These are phyloP conservation scores for Huntiella decipiens DNA, from an alignment of 2,329 filamentous ascomycete genomes.

Conservation along the genomic window DNA sequence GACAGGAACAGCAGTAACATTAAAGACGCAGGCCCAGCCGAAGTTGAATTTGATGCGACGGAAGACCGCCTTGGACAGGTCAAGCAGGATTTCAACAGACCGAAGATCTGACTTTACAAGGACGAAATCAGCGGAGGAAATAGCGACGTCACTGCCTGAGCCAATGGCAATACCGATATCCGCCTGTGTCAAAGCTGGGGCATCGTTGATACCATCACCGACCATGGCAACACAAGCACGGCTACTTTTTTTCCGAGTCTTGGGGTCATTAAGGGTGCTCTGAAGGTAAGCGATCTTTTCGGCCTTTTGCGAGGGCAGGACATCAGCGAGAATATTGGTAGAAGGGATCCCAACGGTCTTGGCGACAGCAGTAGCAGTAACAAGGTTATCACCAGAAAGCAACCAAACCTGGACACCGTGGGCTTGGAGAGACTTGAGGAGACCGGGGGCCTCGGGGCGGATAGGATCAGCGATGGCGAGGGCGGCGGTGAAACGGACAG, in stretches of 20 bases:
- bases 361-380: slow-evolving; percentile 67
- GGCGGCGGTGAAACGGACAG: slow-evolving; percentile 38
- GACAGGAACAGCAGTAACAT: slow-evolving; percentile 56
- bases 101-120: slow-evolving; percentile 53
- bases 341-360: slow-evolving; percentile 52
- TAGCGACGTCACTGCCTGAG: slow-evolving; percentile 66
- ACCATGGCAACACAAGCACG: slow-evolving; percentile 57
- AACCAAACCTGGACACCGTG: slow-evolving; percentile 66
- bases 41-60: slow-evolving; percentile 70
- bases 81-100: slow-evolving; percentile 53
- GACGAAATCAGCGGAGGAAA: slow-evolving; percentile 66
- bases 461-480: slow-evolving; percentile 70
- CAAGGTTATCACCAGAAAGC: slow-evolving; percentile 79
- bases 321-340: slow-evolving; percentile 65
- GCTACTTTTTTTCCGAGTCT: slow-evolving; percentile 6
- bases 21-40: slow-evolving; percentile 69
- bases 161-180: slow-evolving; percentile 75
- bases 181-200: slow-evolving; percentile 59
- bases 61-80: slow-evolving; percentile 54
- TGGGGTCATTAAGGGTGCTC: slow-evolving; percentile 21
- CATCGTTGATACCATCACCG: slow-evolving; percentile 79
- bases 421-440: slow-evolving; percentile 44
- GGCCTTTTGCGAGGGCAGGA: slow-evolving; percentile 68
- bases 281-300: slow-evolving; percentile 49
- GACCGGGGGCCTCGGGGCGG: slow-evolving; percentile 47